Base-by-base conservation (phyloP, 257 asterid genomes). In the Paulownia fortunei region DNA sequence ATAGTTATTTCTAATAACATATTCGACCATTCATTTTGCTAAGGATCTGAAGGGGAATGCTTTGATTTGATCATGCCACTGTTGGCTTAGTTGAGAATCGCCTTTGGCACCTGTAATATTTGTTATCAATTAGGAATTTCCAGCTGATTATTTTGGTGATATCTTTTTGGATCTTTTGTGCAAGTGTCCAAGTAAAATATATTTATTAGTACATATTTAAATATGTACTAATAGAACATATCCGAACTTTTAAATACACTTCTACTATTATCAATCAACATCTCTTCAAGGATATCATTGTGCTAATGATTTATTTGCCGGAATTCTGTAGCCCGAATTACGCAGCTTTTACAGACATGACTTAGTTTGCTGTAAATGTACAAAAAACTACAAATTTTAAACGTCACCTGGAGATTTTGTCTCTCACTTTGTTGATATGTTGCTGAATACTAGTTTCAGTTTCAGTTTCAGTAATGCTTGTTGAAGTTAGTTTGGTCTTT, bases 81-180 rank as follows among this genome's bases (percentile, higher is more conserved):
- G 3, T 65, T 61, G 71, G 47, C 36, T n/a, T n/a, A 24, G 47
- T 63, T 75, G 79, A 64, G 41, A 49, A 16, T 54, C 66, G 51
- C 61, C 76, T 32, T 30, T 62, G 24, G 6, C 75, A 44, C 27
- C 21, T 74, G 37, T 13, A 13, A 15, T 46, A 9, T 61, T 46
- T 18, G 16, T 44, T 42, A 11, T 36, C 61, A 9, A 30, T 74
- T 37, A n/a, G 44, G 51, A 60, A 46, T 46, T 44, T 62, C 52
- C 52, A 27, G 18, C 23, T 12, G 23, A 23, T 15, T 15, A 26
- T 12, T 39, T 23, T 23, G 56, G 55, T 19, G 19, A 49, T 44
- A 5, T 42, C 64, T 9, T 66, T 69, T 67, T 77, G 34, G 34
- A 30, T 34, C 34, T 23, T 8, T 66, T 37, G 37, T 30, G 79